phyloP scores from a whole-genome alignment of 176 grass and related monocot species.

The Juncus inflexus region DNA sequence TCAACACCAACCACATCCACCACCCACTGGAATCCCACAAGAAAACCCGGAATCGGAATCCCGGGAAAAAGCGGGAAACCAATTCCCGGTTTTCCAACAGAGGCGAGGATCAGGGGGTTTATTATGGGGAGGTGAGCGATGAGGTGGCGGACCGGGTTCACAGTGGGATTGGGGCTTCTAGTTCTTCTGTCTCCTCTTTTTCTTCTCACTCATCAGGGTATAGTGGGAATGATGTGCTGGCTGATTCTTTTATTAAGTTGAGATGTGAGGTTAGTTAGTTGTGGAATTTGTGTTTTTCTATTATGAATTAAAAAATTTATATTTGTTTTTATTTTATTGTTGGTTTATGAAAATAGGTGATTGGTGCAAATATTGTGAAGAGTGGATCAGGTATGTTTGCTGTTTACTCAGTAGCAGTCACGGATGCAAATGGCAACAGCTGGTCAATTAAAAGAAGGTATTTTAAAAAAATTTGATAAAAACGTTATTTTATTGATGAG shows the following conservation, averaged over 20 bases:
- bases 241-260: slow-evolving; percentile 90
- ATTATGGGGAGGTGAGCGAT: slow-evolving; percentile 49
- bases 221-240: slow-evolving; percentile 57
- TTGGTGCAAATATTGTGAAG: slow-evolving; percentile 93
- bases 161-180: slow-evolving; percentile 64
- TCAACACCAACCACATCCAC: slow-evolving; percentile 59
- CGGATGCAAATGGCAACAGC: slow-evolving; percentile 75
- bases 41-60: slow-evolving; percentile 56
- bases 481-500: not conserved
- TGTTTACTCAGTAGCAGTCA: slow-evolving; percentile 88
- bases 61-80: slow-evolving; percentile 63
- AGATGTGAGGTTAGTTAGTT: slow-evolving; percentile 71
- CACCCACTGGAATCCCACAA: slow-evolving; percentile 83
- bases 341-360: slow-evolving; percentile 48
- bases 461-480: not conserved
- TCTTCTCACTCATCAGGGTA: slow-evolving; percentile 65
- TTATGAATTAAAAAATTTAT: too few species aligned
- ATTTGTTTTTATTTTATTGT: too few species aligned
- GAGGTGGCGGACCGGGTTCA: slow-evolving; percentile 41
- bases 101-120: slow-evolving; percentile 42
- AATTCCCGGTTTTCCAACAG: slow-evolving; percentile 40
- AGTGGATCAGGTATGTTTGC: slow-evolving; percentile 99
- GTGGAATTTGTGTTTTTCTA: not conserved
- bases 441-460: slow-evolving; percentile 99
- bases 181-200: slow-evolving; percentile 46